These are phyloP conservation scores for Zygoascus ofunaensis DNA, from an alignment of 805 yeast genomes.

Conservation along the genomic window DNA sequence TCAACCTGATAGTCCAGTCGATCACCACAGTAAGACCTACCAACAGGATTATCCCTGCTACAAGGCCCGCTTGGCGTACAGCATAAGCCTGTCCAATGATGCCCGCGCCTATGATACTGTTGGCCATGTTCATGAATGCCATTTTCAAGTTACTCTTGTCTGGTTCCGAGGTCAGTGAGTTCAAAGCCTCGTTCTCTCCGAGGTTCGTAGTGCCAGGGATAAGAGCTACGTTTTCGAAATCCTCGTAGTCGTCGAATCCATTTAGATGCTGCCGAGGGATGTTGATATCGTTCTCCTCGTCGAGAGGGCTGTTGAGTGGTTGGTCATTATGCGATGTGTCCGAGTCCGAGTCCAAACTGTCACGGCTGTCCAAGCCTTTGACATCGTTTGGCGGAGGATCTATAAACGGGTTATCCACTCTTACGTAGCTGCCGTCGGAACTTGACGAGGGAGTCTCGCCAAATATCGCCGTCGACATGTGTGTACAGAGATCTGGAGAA, in stretches of 20 bases:
- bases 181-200: slow-evolving; percentile 18
- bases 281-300: background rate
- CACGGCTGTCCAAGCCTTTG: background rate
- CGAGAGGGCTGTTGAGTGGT: background rate
- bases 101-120: slow-evolving; percentile 91
- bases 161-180: slow-evolving; percentile 13
- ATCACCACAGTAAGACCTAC: slow-evolving; percentile 55
- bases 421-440: background rate
- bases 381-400: background rate
- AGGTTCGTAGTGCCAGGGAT: slow-evolving; percentile 10
- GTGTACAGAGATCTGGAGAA: too few species aligned
- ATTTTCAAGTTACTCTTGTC: slow-evolving; percentile 53
- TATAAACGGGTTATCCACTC: background rate
- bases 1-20: slow-evolving; percentile 76
- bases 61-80: slow-evolving; percentile 65
- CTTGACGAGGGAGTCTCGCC: background rate
- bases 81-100: slow-evolving; percentile 93
- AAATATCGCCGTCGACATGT: too few species aligned
- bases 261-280: background rate
- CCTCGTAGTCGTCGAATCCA: slow-evolving; percentile 1
- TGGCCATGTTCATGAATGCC: slow-evolving; percentile 98
- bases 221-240: slow-evolving; percentile 3
- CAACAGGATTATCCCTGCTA: slow-evolving; percentile 61
- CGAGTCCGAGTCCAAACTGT: background rate
- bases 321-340: background rate